A percentile compares a stretch with the other conserved stretches of the same genome.
Evolutionary conservation across 768 basidiomycete species (phyloP).

Genomic region (Gelatoporia subvermispora): DNA sequence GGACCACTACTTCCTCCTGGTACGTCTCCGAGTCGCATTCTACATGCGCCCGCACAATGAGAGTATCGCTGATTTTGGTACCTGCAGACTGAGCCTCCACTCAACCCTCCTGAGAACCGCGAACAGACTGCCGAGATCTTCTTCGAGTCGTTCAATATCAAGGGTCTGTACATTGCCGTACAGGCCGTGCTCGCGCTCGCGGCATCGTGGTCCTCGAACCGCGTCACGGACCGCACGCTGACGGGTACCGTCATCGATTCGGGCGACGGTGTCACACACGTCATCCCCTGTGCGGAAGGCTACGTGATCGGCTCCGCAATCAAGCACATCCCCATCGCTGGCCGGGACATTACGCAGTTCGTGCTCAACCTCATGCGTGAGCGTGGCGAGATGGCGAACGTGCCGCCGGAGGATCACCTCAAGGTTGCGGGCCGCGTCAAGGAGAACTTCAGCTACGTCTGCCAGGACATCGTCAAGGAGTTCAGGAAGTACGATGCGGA

Average conservation of each 20-base stretch:
- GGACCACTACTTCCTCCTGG: constrained; percentile 96
- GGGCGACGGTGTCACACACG: constrained; percentile 98
- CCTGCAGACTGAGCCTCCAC: constrained; percentile 93
- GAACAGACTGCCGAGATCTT: constrained; percentile 99
- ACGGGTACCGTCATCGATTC: constrained; percentile 99
- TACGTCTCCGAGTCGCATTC: constrained; percentile 36
- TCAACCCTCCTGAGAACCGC: constrained; percentile 97
- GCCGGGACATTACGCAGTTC: constrained; percentile 94
- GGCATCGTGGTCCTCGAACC: constrained; percentile 92
- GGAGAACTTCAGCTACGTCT: constrained; percentile 97
- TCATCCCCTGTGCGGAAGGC: constrained; percentile 93
- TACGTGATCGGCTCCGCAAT: constrained; percentile 99
- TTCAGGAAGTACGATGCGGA: constrained; percentile 97
- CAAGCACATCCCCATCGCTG: constrained; percentile 98
- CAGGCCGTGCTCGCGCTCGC: constrained; percentile 98
- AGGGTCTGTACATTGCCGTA: constrained; percentile 96
- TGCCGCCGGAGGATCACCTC: constrained; percentile 93
- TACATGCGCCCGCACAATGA: neutral
- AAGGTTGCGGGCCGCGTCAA: constrained; percentile 91
- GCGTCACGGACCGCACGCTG: constrained; percentile 83
- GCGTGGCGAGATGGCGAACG: constrained; percentile 84
- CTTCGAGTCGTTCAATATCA: constrained; percentile 99
- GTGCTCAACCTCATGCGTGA: constrained; percentile 95
- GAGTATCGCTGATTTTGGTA: neutral
- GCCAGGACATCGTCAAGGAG: constrained; percentile 98